phyloP scores from a whole-genome alignment of 1,139 yeast species.

The Kazachstania sp. region DNA sequence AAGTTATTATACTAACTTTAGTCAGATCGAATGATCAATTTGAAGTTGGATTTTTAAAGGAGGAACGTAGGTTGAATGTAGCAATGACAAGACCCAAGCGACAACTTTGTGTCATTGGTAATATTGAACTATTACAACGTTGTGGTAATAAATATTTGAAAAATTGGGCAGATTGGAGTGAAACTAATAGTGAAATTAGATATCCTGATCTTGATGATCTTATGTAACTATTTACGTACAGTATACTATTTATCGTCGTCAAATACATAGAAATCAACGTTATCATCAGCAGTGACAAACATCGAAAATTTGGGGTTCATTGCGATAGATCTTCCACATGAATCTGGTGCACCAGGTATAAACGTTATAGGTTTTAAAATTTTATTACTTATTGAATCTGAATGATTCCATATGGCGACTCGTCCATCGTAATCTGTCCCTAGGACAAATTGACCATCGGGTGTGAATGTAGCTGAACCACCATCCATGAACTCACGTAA shows the following conservation, averaged over 20 bases:
- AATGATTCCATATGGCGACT: constrained; percentile 57
- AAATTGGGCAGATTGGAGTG: constrained; percentile 67
- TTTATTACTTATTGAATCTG: constrained; percentile 29
- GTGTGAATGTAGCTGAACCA: constrained; percentile 63
- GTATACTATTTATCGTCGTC: constrained; percentile 27
- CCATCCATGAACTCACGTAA: constrained; percentile 42
- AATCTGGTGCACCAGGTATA: constrained; percentile 27
- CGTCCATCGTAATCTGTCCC: constrained; percentile 51
- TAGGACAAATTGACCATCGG: constrained; percentile 70
- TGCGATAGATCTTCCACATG: constrained; percentile 51
- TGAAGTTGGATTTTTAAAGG: constrained; percentile 70
- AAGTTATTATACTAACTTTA: constrained; percentile 67
- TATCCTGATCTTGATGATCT: constrained; percentile 47
- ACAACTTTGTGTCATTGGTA: constrained; percentile 81
- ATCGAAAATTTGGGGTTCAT: constrained; percentile 74
- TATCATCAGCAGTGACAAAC: constrained; percentile 71
- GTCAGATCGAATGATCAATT: constrained; percentile 63
- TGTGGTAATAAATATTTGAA: constrained; percentile 44
- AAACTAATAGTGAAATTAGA: constrained; percentile 55
- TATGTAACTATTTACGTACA: constrained; percentile 9
- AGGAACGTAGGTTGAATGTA: constrained; percentile 68
- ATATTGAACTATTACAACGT: constrained; percentile 53
- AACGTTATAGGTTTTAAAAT: constrained; percentile 27
- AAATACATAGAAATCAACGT: constrained; percentile 30
- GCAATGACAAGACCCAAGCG: constrained; percentile 88